phyloP scores from a whole-genome alignment of 441 rosid genomes.

The Adansonia grandidieri region DNA sequence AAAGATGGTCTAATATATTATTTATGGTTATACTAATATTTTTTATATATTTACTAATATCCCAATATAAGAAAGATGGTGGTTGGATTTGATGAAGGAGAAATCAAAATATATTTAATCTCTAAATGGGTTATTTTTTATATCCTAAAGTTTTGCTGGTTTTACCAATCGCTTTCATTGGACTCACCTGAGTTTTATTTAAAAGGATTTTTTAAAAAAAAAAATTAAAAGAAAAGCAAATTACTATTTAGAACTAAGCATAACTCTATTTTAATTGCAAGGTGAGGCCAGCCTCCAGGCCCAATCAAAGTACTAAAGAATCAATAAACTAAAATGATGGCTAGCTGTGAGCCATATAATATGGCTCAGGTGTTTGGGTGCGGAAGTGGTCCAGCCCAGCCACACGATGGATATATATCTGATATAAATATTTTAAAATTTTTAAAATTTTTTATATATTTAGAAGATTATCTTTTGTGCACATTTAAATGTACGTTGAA shows the following conservation, averaged over 20 bases:
- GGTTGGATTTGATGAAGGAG: background rate
- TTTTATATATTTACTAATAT: background rate
- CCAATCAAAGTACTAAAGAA: background rate
- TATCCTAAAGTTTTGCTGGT: constrained; percentile 11
- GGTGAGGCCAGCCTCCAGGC: background rate
- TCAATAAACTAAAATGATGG: background rate
- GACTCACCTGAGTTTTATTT: background rate
- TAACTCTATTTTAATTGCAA: background rate
- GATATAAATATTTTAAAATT: background rate
- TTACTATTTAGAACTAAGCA: background rate
- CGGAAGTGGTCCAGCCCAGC: constrained; percentile 33
- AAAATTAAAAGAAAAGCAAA: background rate
- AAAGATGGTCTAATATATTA: background rate
- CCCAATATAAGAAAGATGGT: background rate
- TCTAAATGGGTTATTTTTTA: background rate
- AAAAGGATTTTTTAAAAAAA: background rate
- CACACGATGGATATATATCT: no score
- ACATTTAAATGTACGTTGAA: no score
- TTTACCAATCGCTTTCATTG: constrained; percentile 19
- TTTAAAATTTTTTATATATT: background rate
- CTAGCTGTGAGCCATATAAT: background rate
- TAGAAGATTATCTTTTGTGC: no score
- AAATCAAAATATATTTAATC: background rate
- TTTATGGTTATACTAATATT: no score
- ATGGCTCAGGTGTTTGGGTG: constrained; percentile 3